Percentiles rank a stretch among this genome's conserved stretches.
These are phyloP conservation scores for Sarcodon sp. DNA, from an alignment of 768 basidiomycete species.

Conservation along the genomic window DNA sequence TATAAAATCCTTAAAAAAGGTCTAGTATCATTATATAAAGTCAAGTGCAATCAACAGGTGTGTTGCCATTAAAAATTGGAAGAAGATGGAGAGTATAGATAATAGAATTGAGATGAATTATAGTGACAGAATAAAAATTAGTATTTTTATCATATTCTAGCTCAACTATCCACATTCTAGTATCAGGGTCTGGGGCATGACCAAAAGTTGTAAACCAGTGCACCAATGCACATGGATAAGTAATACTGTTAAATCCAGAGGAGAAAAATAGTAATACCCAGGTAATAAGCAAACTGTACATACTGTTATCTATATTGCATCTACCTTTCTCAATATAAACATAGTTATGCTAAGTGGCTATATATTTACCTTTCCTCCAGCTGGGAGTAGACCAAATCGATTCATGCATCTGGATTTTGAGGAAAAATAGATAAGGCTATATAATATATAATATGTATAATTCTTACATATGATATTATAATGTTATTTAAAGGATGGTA, in stretches of 20 bases:
- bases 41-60: neutral
- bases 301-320: no score
- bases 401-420: no score
- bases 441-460: no score
- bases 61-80: neutral
- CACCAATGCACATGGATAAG: conserved; percentile 3
- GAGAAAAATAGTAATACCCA: conserved; percentile 1
- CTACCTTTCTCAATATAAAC: no score
- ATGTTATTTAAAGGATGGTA: no score
- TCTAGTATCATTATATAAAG: neutral
- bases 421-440: no score
- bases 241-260: neutral
- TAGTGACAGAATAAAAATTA: neutral
- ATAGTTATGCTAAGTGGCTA: no score
- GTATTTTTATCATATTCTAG: neutral
- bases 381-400: no score
- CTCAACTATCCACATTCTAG: conserved; percentile 3
- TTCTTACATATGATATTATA: no score
- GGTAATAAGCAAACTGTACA: conserved; percentile 1
- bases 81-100: conserved; percentile 1
- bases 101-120: conserved; percentile 1
- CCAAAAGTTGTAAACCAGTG: neutral
- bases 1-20: no score
- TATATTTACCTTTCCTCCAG: no score
- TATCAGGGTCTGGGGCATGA: neutral